Evolutionary conservation across 2,329 filamentous ascomycete species (phyloP), one percentile per base, ranked within the genome.

Genomic region (Hortaea sp.): DNA sequence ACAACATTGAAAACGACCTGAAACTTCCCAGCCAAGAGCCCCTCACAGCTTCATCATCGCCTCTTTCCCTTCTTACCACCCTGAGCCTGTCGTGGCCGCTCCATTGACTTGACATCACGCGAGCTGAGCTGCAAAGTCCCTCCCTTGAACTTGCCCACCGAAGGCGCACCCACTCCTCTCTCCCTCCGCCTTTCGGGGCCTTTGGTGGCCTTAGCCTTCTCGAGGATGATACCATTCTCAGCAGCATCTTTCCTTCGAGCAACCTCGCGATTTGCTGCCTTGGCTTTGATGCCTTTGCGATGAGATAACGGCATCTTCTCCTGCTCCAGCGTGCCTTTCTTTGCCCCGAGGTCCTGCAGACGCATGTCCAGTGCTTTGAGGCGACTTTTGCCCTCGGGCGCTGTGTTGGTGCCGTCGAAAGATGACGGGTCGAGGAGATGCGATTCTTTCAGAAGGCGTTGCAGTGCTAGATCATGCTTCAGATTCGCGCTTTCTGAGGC

Each of bases 171-270:
- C 34, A 95, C 79, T 0, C 78, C 70, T 64, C 79, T 69, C 52
- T 79, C 72, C 66, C 76, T 68, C 61, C 64, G 60, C 46, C 63
- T 53, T 56, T 62, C 43, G 5, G 47, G 28, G 53, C 68, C 72
- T 45, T 68, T 69, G 48, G 66, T 69, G 48, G 64, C 70, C 46
- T 65, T 61, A 47, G 60, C 63, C 50, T 72, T 74, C 71, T 97
- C 92, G 31, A 97, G 70, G 42, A 97, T 81, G 56, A 97, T 82
- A 5, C 90, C 92, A 57, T 90, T 94, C 72, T 97, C 90, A 60
- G 76, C 79, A 1, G 92, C 92, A 64, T 95, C 87, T 37, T 72
- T 74, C 34, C 90, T 73, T 43, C 90, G 71, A 69, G 77, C 84
- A 9, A 76, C 69, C 64, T 95, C 89, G 49, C 78, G 79, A 29